These are phyloP conservation scores for Penicillium sp. DNA, from an alignment of 2,329 filamentous ascomycete genomes.

Conservation along the genomic window DNA sequence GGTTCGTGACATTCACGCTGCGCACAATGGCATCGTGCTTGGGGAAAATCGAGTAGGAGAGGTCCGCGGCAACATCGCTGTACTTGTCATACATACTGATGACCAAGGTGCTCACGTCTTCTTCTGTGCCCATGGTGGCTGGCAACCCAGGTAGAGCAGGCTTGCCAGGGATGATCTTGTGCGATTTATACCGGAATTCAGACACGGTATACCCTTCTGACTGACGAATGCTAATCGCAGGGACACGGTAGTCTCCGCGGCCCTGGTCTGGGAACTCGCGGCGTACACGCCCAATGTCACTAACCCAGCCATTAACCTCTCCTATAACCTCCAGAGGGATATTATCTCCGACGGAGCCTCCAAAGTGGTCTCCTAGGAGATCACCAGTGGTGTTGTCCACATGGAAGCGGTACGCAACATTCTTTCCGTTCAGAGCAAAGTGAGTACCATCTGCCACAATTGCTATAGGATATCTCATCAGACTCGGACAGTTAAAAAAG, in stretches of 20 bases:
- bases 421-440: slow-evolving; percentile 50
- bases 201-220: slow-evolving; percentile 52
- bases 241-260: slow-evolving; percentile 54
- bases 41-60: slow-evolving; percentile 58
- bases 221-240: slow-evolving; percentile 54
- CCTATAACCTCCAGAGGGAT: slow-evolving; percentile 36
- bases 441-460: slow-evolving; percentile 48
- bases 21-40: slow-evolving; percentile 53
- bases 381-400: slow-evolving; percentile 50
- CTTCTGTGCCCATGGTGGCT: slow-evolving; percentile 49
- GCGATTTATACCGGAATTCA: slow-evolving; percentile 51
- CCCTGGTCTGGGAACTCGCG: slow-evolving; percentile 59
- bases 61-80: slow-evolving; percentile 49
- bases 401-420: slow-evolving; percentile 56
- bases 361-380: slow-evolving; percentile 54
- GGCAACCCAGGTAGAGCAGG: slow-evolving; percentile 50
- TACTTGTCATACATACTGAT: slow-evolving; percentile 53
- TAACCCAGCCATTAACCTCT: slow-evolving; percentile 46
- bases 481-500: not conserved
- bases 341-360: slow-evolving; percentile 48
- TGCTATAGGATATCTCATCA: slow-evolving; percentile 27
- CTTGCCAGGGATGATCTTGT: slow-evolving; percentile 50
- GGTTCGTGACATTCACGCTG: slow-evolving; percentile 55
- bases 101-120: slow-evolving; percentile 52
- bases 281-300: slow-evolving; percentile 43